These are phyloP conservation scores for Stachybotrys echinatus DNA, from an alignment of 2,329 filamentous ascomycete genomes.

Conservation along the genomic window DNA sequence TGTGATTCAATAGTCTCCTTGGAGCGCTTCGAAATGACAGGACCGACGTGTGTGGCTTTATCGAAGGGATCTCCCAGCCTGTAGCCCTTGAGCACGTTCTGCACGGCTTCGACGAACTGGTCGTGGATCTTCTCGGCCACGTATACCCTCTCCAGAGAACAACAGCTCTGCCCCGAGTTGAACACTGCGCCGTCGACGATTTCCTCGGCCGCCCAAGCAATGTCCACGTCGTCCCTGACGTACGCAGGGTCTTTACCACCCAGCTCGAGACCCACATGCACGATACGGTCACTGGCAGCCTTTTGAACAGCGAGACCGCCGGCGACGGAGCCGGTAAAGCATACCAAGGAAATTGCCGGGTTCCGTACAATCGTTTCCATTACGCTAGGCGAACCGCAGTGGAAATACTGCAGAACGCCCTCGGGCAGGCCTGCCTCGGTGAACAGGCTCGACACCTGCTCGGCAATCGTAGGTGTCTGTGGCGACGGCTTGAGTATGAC, in stretches of 20 bases:
- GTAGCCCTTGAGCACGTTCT: constrained; percentile 76
- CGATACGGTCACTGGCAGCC: constrained; percentile 76
- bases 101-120: constrained; percentile 70
- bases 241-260: constrained; percentile 96
- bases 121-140: constrained; percentile 83
- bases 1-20: constrained; percentile 73
- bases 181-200: constrained; percentile 96
- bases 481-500: constrained; percentile 94
- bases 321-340: constrained; percentile 90
- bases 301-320: constrained; percentile 82
- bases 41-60: constrained; percentile 74
- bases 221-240: constrained; percentile 76
- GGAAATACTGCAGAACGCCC: constrained; percentile 87
- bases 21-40: constrained; percentile 78
- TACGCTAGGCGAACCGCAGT: constrained; percentile 71
- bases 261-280: constrained; percentile 83
- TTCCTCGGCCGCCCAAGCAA: constrained; percentile 87
- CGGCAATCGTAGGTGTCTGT: constrained; percentile 87
- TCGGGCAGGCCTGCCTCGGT: constrained; percentile 72
- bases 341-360: constrained; percentile 72
- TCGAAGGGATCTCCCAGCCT: constrained; percentile 84
- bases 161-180: constrained; percentile 98
- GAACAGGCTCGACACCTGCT: constrained; percentile 76
- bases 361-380: constrained; percentile 76
- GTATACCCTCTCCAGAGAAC: constrained; percentile 86